Percentiles rank a stretch among this genome's conserved stretches.
These are phyloP conservation scores for Metroxylon sagu DNA, from an alignment of 176 grass and related monocot species.

Conservation along the genomic window DNA sequence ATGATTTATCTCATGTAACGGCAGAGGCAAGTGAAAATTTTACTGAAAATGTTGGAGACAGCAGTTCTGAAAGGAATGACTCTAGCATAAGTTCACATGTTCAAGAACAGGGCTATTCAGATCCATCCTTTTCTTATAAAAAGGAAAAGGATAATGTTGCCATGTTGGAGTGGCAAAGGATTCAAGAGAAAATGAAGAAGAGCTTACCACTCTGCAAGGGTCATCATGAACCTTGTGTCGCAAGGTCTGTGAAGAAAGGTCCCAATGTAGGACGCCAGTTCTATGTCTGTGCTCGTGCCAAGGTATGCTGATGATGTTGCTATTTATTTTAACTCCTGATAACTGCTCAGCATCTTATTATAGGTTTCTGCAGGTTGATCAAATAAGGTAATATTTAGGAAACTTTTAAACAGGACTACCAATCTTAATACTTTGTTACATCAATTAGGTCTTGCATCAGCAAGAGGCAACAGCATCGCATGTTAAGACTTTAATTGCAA, in stretches of 20 bases:
- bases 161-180: constrained; percentile 70
- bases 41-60: background rate
- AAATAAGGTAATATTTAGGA: too few species aligned
- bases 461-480: too few species aligned
- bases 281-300: constrained; percentile 92
- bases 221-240: constrained; percentile 88
- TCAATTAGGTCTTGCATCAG: too few species aligned
- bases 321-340: too few species aligned
- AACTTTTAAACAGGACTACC: too few species aligned
- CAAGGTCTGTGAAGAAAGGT: constrained; percentile 94
- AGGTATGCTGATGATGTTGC: constrained; percentile 20
- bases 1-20: constrained; percentile 2
- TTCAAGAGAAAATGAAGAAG: constrained; percentile 92
- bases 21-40: background rate
- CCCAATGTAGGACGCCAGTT: constrained; percentile 72
- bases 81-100: constrained; percentile 23
- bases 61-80: constrained; percentile 16
- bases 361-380: too few species aligned
- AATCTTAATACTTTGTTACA: too few species aligned
- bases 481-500: too few species aligned
- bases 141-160: constrained; percentile 41
- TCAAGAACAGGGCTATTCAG: constrained; percentile 23
- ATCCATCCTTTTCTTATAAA: constrained; percentile 18
- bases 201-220: constrained; percentile 85
- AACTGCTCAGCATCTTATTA: too few species aligned